These are phyloP conservation scores for Scleroderma bovista DNA, from an alignment of 768 basidiomycete species.

Conservation along the genomic window DNA sequence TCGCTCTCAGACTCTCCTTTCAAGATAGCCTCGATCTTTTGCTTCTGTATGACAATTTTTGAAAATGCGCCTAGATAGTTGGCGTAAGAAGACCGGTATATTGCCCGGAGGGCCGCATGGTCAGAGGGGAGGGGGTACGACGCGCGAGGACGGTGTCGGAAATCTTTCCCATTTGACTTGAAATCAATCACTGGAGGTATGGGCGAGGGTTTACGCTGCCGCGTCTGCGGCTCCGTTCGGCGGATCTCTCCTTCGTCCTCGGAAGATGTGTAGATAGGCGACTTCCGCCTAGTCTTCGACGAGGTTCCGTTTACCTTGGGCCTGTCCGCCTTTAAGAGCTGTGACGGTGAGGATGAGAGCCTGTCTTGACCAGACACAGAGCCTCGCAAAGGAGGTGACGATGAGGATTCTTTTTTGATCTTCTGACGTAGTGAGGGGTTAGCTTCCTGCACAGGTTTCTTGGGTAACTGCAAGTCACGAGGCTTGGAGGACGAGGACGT, in stretches of 20 bases:
- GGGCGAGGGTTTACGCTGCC: conserved; percentile 24
- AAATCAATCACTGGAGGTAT: conserved; percentile 16
- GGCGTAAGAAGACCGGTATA: conserved; percentile 48
- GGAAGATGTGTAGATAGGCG: conserved; percentile 64
- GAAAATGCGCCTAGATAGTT: conserved; percentile 46
- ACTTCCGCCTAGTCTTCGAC: conserved; percentile 43
- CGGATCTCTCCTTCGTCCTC: conserved; percentile 50
- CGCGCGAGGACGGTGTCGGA: conserved; percentile 26
- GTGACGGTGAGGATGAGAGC: conserved; percentile 1
- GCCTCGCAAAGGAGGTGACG: conserved; percentile 21
- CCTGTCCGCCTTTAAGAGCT: conserved; percentile 15
- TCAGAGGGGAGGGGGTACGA: conserved; percentile 39
- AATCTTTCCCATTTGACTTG: conserved; percentile 9
- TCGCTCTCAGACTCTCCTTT: conserved; percentile 52
- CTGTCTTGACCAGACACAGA: conserved; percentile 12
- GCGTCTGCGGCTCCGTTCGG: conserved; percentile 14
- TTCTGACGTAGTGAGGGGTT: conserved; percentile 22
- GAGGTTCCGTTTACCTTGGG: conserved; percentile 11
- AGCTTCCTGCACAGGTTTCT: conserved; percentile 32
- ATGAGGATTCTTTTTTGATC: conserved; percentile 34
- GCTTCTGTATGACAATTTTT: conserved; percentile 44
- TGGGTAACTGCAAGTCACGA: conserved; percentile 28
- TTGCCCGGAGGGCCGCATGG: conserved; percentile 44
- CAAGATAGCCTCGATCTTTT: conserved; percentile 48
- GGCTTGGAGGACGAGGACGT: conserved; percentile 10